phyloP scores from a whole-genome alignment of 2,329 filamentous ascomycete genomes.

The Pestalotiopsis sp. region DNA sequence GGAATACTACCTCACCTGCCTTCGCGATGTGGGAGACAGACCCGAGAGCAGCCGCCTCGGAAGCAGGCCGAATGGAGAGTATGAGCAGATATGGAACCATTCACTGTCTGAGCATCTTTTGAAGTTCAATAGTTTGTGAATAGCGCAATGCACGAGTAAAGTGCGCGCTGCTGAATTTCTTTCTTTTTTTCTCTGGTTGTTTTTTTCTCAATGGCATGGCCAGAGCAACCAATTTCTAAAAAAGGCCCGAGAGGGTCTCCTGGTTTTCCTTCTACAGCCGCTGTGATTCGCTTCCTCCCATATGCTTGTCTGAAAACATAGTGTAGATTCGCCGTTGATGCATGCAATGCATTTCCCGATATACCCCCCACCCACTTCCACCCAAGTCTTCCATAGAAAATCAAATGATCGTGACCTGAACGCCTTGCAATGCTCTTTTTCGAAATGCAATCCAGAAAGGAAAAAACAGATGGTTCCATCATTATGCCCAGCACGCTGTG shows the following conservation, averaged over 20 bases:
- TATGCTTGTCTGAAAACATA: background rate
- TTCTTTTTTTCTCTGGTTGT: background rate
- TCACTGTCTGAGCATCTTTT: background rate
- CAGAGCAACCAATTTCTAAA: background rate
- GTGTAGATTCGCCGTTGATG: background rate
- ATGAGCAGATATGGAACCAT: background rate
- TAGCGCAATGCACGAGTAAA: background rate
- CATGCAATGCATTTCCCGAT: conserved; percentile 4
- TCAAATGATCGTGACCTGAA: conserved; percentile 5
- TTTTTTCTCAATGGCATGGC: background rate
- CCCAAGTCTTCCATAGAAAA: background rate
- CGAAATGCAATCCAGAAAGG: background rate
- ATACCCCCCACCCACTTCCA: background rate
- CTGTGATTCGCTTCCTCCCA: background rate
- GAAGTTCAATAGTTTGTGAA: background rate
- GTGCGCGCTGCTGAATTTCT: background rate
- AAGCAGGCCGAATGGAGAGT: background rate
- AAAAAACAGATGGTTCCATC: background rate
- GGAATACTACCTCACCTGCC: too few species aligned
- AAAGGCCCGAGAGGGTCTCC: background rate
- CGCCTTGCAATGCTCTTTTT: conserved; percentile 10
- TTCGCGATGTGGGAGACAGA: background rate
- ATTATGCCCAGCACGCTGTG: background rate
- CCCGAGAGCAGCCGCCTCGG: background rate
- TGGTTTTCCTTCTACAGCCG: background rate